Percentiles rank a stretch among this genome's conserved stretches.
Evolutionary conservation across 2,329 filamentous ascomycete genomes (phyloP).

Genomic region (Aphanoascus verrucosus): DNA sequence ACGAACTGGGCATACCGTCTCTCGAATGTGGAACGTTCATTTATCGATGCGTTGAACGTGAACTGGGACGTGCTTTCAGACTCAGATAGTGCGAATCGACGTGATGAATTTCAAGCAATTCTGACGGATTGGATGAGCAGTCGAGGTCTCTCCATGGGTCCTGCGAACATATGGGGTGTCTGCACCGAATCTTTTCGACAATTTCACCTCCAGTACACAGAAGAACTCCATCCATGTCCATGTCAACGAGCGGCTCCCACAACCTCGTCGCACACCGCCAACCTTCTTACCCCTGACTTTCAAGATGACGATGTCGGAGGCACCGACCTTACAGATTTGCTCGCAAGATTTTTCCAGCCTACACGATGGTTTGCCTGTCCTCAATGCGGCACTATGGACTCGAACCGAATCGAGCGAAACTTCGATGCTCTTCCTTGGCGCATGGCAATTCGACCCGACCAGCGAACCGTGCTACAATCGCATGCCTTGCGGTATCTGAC

Average conservation of each 20-base stretch:
- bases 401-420: slow-evolving; percentile 8
- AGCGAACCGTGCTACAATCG: slow-evolving; percentile 11
- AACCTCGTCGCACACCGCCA: neutral
- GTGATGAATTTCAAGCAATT: slow-evolving; percentile 1
- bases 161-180: slow-evolving; percentile 8
- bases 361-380: neutral
- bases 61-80: slow-evolving; percentile 10
- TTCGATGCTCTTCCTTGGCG: slow-evolving; percentile 24
- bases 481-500: slow-evolving; percentile 22
- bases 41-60: slow-evolving; percentile 4
- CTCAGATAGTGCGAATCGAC: neutral
- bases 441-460: slow-evolving; percentile 21
- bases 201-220: slow-evolving; percentile 9
- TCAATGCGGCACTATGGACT: neutral
- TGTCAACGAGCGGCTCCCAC: neutral
- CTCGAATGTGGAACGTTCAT: slow-evolving; percentile 2
- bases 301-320: slow-evolving; percentile 14
- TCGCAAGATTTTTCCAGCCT: slow-evolving; percentile 18
- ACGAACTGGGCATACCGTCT: neutral
- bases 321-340: slow-evolving; percentile 17
- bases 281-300: slow-evolving; percentile 15
- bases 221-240: neutral
- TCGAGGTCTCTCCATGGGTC: neutral
- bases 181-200: slow-evolving; percentile 10
- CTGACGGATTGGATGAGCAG: neutral